phyloP scores from a whole-genome alignment of 495 filamentous ascomycete species.

The Hypoxylon rickii region DNA sequence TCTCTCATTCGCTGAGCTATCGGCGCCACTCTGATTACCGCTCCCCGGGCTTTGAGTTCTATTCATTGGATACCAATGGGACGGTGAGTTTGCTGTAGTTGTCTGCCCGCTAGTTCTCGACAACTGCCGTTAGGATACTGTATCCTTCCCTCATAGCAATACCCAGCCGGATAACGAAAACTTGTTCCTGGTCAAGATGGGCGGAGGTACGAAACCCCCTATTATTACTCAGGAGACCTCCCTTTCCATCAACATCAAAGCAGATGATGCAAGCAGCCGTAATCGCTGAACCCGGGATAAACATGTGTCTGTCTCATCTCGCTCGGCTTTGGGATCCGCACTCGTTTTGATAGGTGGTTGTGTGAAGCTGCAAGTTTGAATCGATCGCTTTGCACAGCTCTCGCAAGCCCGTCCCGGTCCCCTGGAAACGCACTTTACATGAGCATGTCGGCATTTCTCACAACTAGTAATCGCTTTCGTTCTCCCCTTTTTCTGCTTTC shows the following conservation, averaged over 20 bases:
- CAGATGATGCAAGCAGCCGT: slow-evolving; percentile 11
- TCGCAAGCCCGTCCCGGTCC: slow-evolving; percentile 17
- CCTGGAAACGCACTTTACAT: slow-evolving; percentile 24
- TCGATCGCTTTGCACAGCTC: slow-evolving; percentile 24
- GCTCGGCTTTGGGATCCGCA: not conserved
- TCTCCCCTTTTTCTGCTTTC: slow-evolving; percentile 15
- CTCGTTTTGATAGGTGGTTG: not conserved
- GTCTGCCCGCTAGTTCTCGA: no score
- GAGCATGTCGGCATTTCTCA: slow-evolving; percentile 25
- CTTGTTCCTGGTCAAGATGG: no score
- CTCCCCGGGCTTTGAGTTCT: no score
- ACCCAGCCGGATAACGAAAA: no score
- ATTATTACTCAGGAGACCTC: not conserved
- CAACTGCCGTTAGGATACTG: no score
- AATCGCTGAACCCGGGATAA: not conserved
- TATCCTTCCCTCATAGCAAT: no score
- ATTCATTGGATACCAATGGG: no score
- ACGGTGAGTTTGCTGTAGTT: no score
- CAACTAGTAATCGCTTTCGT: slow-evolving; percentile 29
- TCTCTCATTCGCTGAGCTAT: no score
- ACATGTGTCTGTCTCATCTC: not conserved
- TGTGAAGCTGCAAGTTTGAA: slow-evolving; percentile 19
- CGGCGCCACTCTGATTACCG: no score
- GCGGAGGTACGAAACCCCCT: no score
- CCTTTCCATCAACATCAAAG: slow-evolving; percentile 7